Percentiles rank a stretch among this genome's conserved stretches.
Conservation (phyloP, 2,329 filamentous ascomycete genomes). For the Zymoseptoria tritici region DNA sequence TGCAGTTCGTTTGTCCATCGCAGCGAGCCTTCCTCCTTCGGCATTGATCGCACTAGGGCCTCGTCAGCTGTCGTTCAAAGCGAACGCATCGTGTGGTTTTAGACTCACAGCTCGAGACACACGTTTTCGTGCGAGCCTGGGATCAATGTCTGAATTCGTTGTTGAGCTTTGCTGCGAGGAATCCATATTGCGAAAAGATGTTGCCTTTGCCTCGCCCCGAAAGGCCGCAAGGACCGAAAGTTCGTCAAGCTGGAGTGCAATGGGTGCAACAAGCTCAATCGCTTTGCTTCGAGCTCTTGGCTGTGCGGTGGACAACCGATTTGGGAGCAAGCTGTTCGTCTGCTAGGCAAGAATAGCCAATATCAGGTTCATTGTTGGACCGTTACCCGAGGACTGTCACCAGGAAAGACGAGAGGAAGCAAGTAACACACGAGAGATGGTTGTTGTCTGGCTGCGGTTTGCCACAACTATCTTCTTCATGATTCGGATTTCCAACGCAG, state of each 20-base stretch:
- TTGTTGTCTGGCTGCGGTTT: no score
- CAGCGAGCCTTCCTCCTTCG: constrained; percentile 14
- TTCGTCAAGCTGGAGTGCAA: background rate
- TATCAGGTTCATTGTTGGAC: background rate
- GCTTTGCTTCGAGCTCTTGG: background rate
- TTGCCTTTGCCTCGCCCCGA: background rate
- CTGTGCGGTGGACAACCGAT: background rate
- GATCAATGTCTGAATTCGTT: background rate
- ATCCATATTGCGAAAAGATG: background rate
- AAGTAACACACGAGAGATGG: no score
- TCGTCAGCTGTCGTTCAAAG: background rate
- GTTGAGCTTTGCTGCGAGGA: background rate
- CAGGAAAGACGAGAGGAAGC: no score
- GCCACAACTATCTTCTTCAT: no score
- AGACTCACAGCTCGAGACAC: constrained; percentile 14
- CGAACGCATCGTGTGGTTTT: background rate
- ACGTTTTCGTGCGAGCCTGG: constrained; percentile 11
- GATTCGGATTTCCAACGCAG: no score
- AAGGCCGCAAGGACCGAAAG: background rate
- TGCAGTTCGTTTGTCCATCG: constrained; percentile 13
- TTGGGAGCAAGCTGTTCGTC: background rate
- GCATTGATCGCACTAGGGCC: constrained; percentile 13
- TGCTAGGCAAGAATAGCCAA: background rate
- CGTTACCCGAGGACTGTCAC: background rate
- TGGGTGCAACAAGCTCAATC: background rate